A percentile compares a stretch with the other conserved stretches of the same genome.
Conservation (phyloP, 140 eudicot genomes). For the Erigeron philadelphicus region DNA sequence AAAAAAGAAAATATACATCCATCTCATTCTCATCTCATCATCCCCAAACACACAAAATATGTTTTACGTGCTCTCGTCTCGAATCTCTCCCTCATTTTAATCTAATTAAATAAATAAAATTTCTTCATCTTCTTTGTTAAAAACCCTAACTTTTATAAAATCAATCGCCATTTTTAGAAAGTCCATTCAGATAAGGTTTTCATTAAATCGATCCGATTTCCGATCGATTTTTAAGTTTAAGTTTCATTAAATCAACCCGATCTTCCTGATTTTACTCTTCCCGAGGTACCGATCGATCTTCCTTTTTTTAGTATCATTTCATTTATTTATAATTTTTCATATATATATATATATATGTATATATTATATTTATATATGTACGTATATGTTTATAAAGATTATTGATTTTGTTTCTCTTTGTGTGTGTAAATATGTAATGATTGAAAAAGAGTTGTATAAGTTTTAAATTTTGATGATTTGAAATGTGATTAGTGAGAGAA, state of each 20-base stretch:
- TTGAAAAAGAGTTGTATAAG: slow-evolving; percentile 6
- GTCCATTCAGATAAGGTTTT: slow-evolving; percentile 22
- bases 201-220: slow-evolving; percentile 30
- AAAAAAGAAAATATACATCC: too few species aligned
- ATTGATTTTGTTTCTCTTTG: not conserved
- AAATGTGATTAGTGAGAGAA: slow-evolving; percentile 28
- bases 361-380: not conserved
- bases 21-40: too few species aligned
- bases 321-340: not conserved
- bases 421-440: not conserved
- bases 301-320: not conserved
- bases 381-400: not conserved
- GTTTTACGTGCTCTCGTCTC: slow-evolving; percentile 25
- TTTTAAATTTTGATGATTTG: slow-evolving; percentile 17
- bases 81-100: slow-evolving; percentile 17
- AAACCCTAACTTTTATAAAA: slow-evolving; percentile 9
- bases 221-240: slow-evolving; percentile 28
- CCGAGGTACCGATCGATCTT: slow-evolving; percentile 46
- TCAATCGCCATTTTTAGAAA: not conserved
- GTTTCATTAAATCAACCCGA: slow-evolving; percentile 34
- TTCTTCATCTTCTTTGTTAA: not conserved
- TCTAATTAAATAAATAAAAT: slow-evolving; percentile 3
- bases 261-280: slow-evolving; percentile 37
- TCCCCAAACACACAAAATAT: too few species aligned
- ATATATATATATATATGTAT: not conserved